Evolutionary conservation across 495 filamentous ascomycete genomes (phyloP).

Genomic region (Trypethelium eluteriae): DNA sequence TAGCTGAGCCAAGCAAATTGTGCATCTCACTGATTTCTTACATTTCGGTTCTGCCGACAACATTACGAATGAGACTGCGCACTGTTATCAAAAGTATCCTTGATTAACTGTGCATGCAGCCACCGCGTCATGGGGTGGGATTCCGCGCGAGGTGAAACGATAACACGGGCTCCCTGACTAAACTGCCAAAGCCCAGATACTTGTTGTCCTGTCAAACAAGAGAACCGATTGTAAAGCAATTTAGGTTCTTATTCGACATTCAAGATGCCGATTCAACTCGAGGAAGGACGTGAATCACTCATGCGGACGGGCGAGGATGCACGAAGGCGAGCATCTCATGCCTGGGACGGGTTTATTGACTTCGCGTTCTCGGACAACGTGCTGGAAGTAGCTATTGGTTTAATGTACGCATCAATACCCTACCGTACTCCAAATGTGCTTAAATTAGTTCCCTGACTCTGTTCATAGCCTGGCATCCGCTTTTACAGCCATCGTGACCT

Average conservation of each 20-base stretch:
- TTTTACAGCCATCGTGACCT: conserved; percentile 65
- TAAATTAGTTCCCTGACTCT: background rate
- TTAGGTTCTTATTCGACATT: background rate
- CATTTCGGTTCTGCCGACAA: too few relatives aligned
- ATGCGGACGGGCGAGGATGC: conserved; percentile 10
- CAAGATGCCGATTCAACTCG: conserved; percentile 8
- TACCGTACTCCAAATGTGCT: too few relatives aligned
- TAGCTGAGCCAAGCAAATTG: too few relatives aligned
- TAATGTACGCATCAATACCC: conserved; percentile 2
- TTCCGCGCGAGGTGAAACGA: background rate
- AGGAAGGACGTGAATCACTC: conserved; percentile 10
- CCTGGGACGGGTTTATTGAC: conserved; percentile 12
- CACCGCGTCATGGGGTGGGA: background rate
- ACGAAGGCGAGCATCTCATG: background rate
- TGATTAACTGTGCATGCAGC: background rate
- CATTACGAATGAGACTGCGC: too few relatives aligned
- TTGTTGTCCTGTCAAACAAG: too few relatives aligned
- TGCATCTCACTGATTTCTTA: too few relatives aligned
- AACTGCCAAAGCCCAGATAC: too few relatives aligned
- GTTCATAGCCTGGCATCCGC: conserved; percentile 54
- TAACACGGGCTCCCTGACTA: background rate
- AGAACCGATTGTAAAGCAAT: too few relatives aligned
- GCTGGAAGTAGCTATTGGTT: conserved; percentile 9
- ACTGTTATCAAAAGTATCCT: too few relatives aligned
- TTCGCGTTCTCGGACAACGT: conserved; percentile 13